phyloP scores from a whole-genome alignment of 148 eudicot genomes.

The Arbutus unedo region DNA sequence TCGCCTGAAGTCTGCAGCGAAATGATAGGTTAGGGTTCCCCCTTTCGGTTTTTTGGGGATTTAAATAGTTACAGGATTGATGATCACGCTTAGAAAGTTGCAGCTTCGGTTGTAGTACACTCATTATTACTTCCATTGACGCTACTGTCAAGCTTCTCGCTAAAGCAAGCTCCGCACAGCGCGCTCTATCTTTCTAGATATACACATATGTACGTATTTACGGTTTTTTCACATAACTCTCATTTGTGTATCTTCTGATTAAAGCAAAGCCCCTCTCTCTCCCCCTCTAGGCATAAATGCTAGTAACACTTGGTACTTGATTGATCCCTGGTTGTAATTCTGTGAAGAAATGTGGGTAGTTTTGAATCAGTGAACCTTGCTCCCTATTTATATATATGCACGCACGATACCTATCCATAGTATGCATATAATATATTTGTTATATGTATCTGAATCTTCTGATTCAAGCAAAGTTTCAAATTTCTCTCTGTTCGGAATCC shows the following conservation, averaged over 20 bases:
- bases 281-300: background rate
- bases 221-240: background rate
- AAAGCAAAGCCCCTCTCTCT: background rate
- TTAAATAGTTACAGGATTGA: background rate
- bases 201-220: background rate
- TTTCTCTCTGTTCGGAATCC: background rate
- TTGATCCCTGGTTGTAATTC: too few species aligned
- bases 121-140: background rate
- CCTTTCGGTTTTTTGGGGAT: background rate
- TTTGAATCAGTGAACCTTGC: too few species aligned
- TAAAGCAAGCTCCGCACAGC: slow-evolving; percentile 12
- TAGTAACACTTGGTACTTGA: too few species aligned
- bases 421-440: background rate
- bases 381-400: background rate
- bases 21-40: slow-evolving; percentile 20
- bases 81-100: slow-evolving; percentile 26
- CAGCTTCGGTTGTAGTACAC: background rate
- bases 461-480: slow-evolving; percentile 23
- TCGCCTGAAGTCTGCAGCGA: background rate
- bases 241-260: background rate
- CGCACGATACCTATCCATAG: background rate
- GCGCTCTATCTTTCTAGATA: background rate
- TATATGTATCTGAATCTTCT: slow-evolving; percentile 26
- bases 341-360: too few species aligned
- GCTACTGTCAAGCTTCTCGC: slow-evolving; percentile 9